Conservation (phyloP, 352 stramenopile species). For the Pythium plurisporium region DNA sequence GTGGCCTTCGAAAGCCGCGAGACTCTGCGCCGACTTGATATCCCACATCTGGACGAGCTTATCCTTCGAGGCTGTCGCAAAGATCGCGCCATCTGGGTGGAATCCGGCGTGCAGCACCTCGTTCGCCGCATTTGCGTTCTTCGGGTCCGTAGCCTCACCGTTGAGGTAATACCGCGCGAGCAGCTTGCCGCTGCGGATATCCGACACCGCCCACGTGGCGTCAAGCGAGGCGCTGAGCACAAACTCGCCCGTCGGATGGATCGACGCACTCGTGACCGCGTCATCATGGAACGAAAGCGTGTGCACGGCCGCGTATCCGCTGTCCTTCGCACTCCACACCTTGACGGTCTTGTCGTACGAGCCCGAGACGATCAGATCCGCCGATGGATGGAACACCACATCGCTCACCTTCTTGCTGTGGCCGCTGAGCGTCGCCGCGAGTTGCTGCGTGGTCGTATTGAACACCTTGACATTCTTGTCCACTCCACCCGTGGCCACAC, state of each 20-base stretch:
- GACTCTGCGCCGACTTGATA: constrained; percentile 80
- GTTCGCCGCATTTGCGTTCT: constrained; percentile 31
- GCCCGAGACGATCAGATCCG: constrained; percentile 62
- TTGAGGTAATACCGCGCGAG: constrained; percentile 44
- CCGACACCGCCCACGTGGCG: constrained; percentile 81
- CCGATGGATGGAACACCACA: constrained; percentile 67
- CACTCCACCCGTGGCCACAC: constrained; percentile 69
- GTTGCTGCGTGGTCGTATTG: constrained; percentile 61
- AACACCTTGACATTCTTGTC: constrained; percentile 85
- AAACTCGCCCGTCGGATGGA: constrained; percentile 84
- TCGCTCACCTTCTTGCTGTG: constrained; percentile 86
- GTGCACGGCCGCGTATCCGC: constrained; percentile 46
- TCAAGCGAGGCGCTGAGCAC: constrained; percentile 75
- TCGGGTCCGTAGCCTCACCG: constrained; percentile 27
- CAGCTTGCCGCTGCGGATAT: constrained; percentile 58
- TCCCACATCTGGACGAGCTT: constrained; percentile 91
- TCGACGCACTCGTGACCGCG: constrained; percentile 52
- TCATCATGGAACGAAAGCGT: constrained; percentile 60
- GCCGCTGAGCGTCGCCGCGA: constrained; percentile 68
- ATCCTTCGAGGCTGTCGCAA: constrained; percentile 62
- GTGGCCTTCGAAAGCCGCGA: constrained; percentile 86
- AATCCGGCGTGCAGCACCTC: constrained; percentile 55
- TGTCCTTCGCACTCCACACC: constrained; percentile 50
- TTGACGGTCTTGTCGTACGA: constrained; percentile 83
- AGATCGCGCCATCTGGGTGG: constrained; percentile 95